Evolutionary conservation across 1,284 basidiomycete species (phyloP), one percentile per base, ranked within the genome.

Genomic region (Heterobasidion parviporum): DNA sequence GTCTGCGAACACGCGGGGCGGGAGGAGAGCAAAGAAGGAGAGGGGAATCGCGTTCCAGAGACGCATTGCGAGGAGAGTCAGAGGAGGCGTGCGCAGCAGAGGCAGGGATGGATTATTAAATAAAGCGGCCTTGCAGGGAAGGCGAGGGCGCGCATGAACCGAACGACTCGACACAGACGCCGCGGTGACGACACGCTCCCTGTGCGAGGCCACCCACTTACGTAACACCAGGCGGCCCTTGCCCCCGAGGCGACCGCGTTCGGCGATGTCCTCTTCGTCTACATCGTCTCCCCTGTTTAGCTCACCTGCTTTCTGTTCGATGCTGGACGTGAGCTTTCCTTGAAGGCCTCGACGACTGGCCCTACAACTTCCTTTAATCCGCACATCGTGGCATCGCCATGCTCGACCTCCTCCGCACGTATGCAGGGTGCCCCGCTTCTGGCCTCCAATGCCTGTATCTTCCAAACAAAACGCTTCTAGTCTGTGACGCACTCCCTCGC

Each of bases 401-500:
- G 87, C 80, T 89, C 52, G 71, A 78, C 59, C 79, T 87, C 61
- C 68, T 80, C 56, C 74, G 75, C 62, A 70, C 79, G 18, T 83
- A 80, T 65, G 74, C 77, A 16, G 83, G 81, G 55, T 76, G 75
- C 56, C 86, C 88, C 26, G 66, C 74, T n/a, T 74, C 74, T 38
- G 73, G 73, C 18, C 69, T 87, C 54, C 76, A 80, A 57, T 76
- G 80, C 66, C 76, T 90, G 57, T 65, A 74, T 32, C 73, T 88
- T 26, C 76, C 77, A 38, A 68, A 74, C 57, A 71, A 76, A 52
- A 74, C 80, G 26, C 73, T 89, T 16, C 68, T 89, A 58, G 88
- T 87, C 80, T 73, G 56, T 53, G 15, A 20, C 53, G 34, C n/a
- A 34, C 32, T 16, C 3, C 26, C 34, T 38, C 45, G 54, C 38